Evolutionary conservation across 2,329 filamentous ascomycete species (phyloP), one percentile per base, ranked within the genome.

Genomic region (Purpureocillium takamizusanense): DNA sequence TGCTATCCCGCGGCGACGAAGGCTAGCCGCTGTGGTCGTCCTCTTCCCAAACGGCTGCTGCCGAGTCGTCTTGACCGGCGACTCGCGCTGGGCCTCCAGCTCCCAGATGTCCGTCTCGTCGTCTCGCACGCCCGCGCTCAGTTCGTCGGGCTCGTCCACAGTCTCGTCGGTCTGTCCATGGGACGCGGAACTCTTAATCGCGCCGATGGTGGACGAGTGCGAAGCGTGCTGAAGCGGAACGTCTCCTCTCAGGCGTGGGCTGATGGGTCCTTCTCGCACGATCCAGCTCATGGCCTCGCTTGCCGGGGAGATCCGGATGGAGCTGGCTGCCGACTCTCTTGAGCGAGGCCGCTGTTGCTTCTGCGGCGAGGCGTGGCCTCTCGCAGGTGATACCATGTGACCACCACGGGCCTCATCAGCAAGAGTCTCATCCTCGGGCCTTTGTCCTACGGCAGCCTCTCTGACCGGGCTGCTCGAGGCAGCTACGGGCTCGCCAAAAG

Each of bases 21-120:
- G 43, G 4, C 42, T 29, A 16, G 46, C 44, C 7, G n/a, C n/a
- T n/a, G 47, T 38, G n/a, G 46, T 46, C 4, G 51, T 42, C 9
- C 48, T 44, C 21, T 41, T 54, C 34, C 51, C 53, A 30, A 60
- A 59, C 2, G 55, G 49, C 31, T 53, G 53, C 17, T 57, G 50
- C n/a, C 47, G 48, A 27, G 46, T 37, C 16, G 55, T 47, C 5
- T 45, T 53, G n/a, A n/a, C n/a, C 9, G 69, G 66, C 1, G 63
- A 62, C 7, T 62, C 57, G 11, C 74, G 66, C 38, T 67, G 62
- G 10, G 74, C 74, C 50, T 78, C 75, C 17, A 76, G 50, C 25
- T 72, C 74, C 74, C 74, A 79, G 10, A 79, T 63, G 45, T 78
- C 60, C 10, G 67, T 69, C 4, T 66, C 65, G n/a, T 69, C 67